Percentiles rank a stretch among this genome's conserved stretches.
These are phyloP conservation scores for Hyphodiscus sp. DNA, from an alignment of 2,329 filamentous ascomycete species.

Conservation along the genomic window DNA sequence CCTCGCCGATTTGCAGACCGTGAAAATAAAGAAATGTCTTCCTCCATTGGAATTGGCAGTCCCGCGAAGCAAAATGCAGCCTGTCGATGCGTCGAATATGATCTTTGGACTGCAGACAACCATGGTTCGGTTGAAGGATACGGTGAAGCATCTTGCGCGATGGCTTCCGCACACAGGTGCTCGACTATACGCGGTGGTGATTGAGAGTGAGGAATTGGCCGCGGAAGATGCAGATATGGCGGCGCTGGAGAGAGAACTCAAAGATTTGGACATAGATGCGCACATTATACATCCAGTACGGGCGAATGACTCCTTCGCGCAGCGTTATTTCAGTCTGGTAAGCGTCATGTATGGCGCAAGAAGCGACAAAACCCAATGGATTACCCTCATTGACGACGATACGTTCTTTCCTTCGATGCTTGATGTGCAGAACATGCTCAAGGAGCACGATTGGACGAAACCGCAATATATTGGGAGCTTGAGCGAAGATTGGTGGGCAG, in stretches of 20 bases:
- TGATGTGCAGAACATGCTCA: constrained; percentile 28
- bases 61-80: constrained; percentile 6
- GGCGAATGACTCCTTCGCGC: constrained; percentile 20
- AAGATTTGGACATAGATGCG: constrained; percentile 22
- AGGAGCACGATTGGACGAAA: constrained; percentile 21
- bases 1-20: constrained; percentile 14
- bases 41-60: constrained; percentile 24
- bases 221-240: constrained; percentile 23
- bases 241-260: constrained; percentile 22
- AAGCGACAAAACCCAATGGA: constrained; percentile 32
- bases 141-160: constrained; percentile 26
- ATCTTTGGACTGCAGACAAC: constrained; percentile 35
- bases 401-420: constrained; percentile 29
- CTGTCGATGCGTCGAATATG: constrained; percentile 47
- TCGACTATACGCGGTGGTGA: constrained; percentile 26
- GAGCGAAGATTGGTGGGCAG: constrained; percentile 28
- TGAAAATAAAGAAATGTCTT: constrained; percentile 18
- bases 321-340: constrained; percentile 40
- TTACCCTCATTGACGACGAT: constrained; percentile 28
- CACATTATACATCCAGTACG: constrained; percentile 24
- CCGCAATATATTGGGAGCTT: constrained; percentile 26
- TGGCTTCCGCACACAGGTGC: constrained; percentile 28
- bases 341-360: constrained; percentile 35
- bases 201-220: constrained; percentile 21
- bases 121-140: constrained; percentile 24